Evolutionary conservation across 805 yeast species (phyloP).

Genomic region (Metschnikowia continentalis): DNA sequence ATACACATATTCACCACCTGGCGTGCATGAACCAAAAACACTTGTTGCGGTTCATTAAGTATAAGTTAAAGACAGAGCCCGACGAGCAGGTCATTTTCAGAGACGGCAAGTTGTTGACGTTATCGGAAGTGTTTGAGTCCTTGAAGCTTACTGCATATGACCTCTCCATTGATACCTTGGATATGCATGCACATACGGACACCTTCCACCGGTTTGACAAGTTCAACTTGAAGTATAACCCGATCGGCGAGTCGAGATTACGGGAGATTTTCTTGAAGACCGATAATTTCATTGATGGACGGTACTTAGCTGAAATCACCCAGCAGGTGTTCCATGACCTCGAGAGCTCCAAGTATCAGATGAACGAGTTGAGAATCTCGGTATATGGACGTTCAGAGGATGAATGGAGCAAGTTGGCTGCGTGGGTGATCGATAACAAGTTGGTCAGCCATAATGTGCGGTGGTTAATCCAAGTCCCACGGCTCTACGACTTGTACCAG

Average conservation of each 20-base stretch:
- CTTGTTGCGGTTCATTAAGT: conserved; percentile 86
- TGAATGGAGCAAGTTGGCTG: conserved; percentile 95
- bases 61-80: conserved; percentile 82
- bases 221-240: conserved; percentile 94
- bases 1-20: conserved; percentile 97
- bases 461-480: conserved; percentile 94
- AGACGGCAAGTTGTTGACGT: conserved; percentile 83
- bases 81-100: conserved; percentile 89
- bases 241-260: conserved; percentile 95
- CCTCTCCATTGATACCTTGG: conserved; percentile 90
- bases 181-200: conserved; percentile 99
- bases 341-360: conserved; percentile 93
- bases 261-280: conserved; percentile 95
- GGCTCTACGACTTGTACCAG: conserved; percentile 87
- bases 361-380: conserved; percentile 94
- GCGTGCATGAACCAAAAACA: conserved; percentile 99
- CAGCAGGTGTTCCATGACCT: conserved; percentile 91
- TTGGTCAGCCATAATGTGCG: conserved; percentile 89
- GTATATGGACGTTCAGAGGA: conserved; percentile 83
- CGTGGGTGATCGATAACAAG: conserved; percentile 93
- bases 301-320: conserved; percentile 88
- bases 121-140: conserved; percentile 88
- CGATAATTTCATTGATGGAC: conserved; percentile 85
- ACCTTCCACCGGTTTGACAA: conserved; percentile 97
- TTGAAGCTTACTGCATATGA: conserved; percentile 91